These are phyloP conservation scores for Fusarium sarcochroum DNA, from an alignment of 2,329 filamentous ascomycete species.

Conservation along the genomic window DNA sequence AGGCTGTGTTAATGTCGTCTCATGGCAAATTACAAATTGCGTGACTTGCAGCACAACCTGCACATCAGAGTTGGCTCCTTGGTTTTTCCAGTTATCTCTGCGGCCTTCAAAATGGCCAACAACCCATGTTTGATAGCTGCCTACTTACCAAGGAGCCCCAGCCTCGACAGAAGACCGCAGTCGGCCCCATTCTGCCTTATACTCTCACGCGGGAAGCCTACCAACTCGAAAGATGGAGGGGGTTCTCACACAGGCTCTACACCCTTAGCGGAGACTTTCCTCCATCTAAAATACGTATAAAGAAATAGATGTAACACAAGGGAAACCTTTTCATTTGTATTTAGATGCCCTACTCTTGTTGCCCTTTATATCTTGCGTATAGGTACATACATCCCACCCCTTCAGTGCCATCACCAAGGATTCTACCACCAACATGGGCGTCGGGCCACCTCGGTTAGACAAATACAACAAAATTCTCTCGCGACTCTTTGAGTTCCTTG, in stretches of 20 bases:
- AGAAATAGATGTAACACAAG: constrained; percentile 1
- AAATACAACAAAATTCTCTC: constrained; percentile 31
- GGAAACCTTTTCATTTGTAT: neutral
- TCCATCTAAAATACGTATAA: neutral
- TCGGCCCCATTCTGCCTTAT: constrained; percentile 8
- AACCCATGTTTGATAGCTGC: neutral
- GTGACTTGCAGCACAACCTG: neutral
- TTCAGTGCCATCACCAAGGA: neutral
- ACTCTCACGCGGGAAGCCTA: constrained; percentile 9
- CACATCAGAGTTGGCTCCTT: neutral
- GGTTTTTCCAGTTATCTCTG: neutral
- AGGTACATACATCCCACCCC: neutral
- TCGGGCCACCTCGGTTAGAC: constrained; percentile 35
- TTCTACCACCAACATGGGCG: constrained; percentile 10
- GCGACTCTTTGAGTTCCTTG: constrained; percentile 42
- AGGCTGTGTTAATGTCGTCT: too few relatives aligned
- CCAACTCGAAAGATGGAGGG: constrained; percentile 21
- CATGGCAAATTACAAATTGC: neutral
- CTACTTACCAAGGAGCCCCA: neutral
- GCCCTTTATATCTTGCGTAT: neutral
- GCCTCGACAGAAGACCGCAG: neutral
- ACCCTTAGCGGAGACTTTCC: neutral
- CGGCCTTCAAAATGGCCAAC: neutral
- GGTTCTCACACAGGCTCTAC: neutral
- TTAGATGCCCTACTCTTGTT: too few relatives aligned